Evolutionary conservation across 805 yeast species (phyloP).

Genomic region (Sugiyamaella floridensis): DNA sequence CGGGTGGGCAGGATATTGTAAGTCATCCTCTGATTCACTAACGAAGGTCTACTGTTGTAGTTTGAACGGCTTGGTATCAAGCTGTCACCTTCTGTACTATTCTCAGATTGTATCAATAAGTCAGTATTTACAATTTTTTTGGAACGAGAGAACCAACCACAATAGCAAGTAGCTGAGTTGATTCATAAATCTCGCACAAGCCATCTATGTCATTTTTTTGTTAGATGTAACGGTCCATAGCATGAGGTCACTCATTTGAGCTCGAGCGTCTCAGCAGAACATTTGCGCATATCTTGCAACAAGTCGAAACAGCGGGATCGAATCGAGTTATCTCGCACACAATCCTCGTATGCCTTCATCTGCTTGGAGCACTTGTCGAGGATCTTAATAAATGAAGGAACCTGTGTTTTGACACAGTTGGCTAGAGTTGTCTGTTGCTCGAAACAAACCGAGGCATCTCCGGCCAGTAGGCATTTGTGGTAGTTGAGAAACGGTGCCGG

Average conservation of each 20-base stretch:
- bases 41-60: neutral
- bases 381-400: slow-evolving; percentile 67
- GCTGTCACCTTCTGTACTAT: too few relatives aligned
- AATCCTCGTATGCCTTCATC: slow-evolving; percentile 58
- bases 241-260: neutral
- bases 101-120: too few relatives aligned
- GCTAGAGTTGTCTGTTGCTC: slow-evolving; percentile 52
- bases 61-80: too few relatives aligned
- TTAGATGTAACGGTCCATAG: too few relatives aligned
- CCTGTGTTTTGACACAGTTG: slow-evolving; percentile 53
- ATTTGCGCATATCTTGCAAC: slow-evolving; percentile 52
- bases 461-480: slow-evolving; percentile 62
- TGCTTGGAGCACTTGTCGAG: slow-evolving; percentile 52
- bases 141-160: too few relatives aligned
- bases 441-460: slow-evolving; percentile 45
- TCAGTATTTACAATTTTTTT: too few relatives aligned
- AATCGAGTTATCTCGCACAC: slow-evolving; percentile 45
- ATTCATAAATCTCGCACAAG: too few relatives aligned
- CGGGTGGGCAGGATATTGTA: neutral
- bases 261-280: slow-evolving; percentile 42
- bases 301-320: slow-evolving; percentile 48
- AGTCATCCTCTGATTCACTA: neutral
- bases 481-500: slow-evolving; percentile 66
- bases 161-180: too few relatives aligned
- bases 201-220: too few relatives aligned